Conservation (phyloP, 2,329 filamentous ascomycete genomes). For the Simplicillium sp. region DNA sequence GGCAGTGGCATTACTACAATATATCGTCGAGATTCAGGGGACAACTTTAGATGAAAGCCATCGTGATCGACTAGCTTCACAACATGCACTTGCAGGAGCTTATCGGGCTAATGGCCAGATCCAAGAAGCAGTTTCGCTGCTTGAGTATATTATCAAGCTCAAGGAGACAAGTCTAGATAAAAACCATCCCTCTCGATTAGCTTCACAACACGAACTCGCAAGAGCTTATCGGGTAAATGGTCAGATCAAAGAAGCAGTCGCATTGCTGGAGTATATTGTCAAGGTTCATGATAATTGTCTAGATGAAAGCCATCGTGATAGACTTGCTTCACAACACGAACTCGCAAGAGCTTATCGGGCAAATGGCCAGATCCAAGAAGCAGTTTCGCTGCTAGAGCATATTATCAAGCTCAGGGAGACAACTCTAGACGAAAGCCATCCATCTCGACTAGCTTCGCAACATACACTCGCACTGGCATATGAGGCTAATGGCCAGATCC, state of each 20-base stretch:
- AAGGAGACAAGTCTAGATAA: conserved; percentile 1
- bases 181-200: conserved; percentile 1
- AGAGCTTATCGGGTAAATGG: conserved; percentile 3
- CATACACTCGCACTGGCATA: conserved; percentile 6
- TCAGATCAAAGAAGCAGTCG: conserved; percentile 1
- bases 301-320: conserved; percentile 1
- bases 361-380: background rate
- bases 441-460: conserved; percentile 1
- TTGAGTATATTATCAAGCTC: background rate
- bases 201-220: conserved; percentile 5
- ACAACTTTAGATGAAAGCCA: background rate
- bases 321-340: conserved; percentile 4
- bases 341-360: conserved; percentile 4
- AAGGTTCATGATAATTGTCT: background rate
- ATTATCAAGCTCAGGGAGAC: background rate
- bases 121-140: background rate
- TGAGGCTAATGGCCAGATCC: background rate
- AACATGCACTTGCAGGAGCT: conserved; percentile 1
- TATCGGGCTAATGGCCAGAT: conserved; percentile 2
- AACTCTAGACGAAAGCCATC: background rate
- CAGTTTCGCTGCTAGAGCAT: background rate
- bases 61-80: conserved; percentile 2
- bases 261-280: conserved; percentile 1
- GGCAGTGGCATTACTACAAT: conserved; percentile 1
- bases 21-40: conserved; percentile 2